A percentile compares a stretch with the other conserved stretches of the same genome.
These are phyloP conservation scores for Geotrichum australiense DNA, from an alignment of 1,139 yeast genomes.

Conservation along the genomic window DNA sequence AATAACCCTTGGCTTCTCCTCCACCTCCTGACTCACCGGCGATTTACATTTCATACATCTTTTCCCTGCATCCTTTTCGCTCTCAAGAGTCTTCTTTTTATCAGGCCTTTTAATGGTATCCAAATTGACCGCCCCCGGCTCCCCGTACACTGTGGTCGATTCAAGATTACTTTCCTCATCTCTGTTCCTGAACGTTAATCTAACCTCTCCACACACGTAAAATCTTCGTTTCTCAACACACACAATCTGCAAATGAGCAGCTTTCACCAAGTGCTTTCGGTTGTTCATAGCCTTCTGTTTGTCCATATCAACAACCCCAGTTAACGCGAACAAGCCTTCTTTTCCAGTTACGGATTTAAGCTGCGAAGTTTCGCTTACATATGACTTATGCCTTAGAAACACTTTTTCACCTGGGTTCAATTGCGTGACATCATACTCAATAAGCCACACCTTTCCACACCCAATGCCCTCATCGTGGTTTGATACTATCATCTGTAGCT, in stretches of 20 bases:
- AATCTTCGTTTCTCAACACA: conserved; percentile 30
- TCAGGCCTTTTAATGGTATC: conserved; percentile 1
- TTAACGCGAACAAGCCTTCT: too few relatives aligned
- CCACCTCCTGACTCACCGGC: neutral
- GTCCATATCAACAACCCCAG: neutral
- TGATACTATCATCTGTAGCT: conserved; percentile 38
- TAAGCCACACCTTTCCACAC: conserved; percentile 32
- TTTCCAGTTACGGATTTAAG: too few relatives aligned
- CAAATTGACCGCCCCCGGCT: conserved; percentile 11
- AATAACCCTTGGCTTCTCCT: conserved; percentile 3
- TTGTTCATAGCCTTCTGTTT: neutral
- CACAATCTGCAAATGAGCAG: conserved; percentile 33
- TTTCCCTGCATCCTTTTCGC: neutral
- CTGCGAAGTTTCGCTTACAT: too few relatives aligned
- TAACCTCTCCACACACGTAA: conserved; percentile 36
- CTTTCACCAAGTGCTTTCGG: conserved; percentile 26
- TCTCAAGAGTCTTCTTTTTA: neutral
- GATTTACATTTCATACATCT: neutral
- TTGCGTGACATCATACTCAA: conserved; percentile 36
- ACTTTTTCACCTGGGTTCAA: conserved; percentile 29
- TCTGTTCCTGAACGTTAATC: conserved; percentile 35
- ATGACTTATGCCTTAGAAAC: conserved; percentile 33
- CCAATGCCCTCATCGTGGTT: conserved; percentile 38
- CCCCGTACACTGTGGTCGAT: conserved; percentile 6
- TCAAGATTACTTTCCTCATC: conserved; percentile 6